phyloP scores from a whole-genome alignment of 2,329 filamentous ascomycete species.

The Dothidotthia symphoricarpi region DNA sequence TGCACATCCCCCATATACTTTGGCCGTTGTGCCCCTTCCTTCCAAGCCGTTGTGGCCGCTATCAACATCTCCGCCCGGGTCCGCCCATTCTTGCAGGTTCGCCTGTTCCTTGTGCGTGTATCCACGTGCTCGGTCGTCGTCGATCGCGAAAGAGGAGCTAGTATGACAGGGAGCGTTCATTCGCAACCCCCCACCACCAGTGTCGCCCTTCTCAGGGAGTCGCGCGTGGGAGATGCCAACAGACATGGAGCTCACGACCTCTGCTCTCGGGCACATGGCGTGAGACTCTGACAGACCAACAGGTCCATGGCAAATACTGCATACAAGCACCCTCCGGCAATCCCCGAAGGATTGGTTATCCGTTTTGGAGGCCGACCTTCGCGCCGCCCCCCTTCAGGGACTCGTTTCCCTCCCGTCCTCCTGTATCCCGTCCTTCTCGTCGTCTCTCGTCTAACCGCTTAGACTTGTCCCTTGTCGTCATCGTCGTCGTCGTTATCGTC shows the following conservation, averaged over 20 bases:
- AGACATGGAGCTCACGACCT: slow-evolving; percentile 19
- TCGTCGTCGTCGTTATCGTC: too few species aligned
- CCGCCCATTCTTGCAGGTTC: slow-evolving; percentile 11
- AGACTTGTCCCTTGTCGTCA: not conserved
- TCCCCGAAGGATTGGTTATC: not conserved
- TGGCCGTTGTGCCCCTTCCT: slow-evolving; percentile 2
- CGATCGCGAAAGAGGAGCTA: slow-evolving; percentile 14
- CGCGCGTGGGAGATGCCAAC: slow-evolving; percentile 31
- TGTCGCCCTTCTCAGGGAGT: slow-evolving; percentile 16
- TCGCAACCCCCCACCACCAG: slow-evolving; percentile 22
- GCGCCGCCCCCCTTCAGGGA: slow-evolving; percentile 7
- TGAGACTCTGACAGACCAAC: slow-evolving; percentile 24
- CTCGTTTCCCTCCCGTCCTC: too few species aligned
- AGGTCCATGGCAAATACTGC: slow-evolving; percentile 27
- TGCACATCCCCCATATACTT: slow-evolving; percentile 10
- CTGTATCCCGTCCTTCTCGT: slow-evolving; percentile 3
- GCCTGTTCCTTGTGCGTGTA: slow-evolving; percentile 7
- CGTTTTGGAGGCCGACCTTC: slow-evolving; percentile 1
- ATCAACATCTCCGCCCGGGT: slow-evolving; percentile 8
- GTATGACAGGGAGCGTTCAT: slow-evolving; percentile 19
- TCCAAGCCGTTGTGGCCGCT: not conserved
- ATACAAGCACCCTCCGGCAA: slow-evolving; percentile 19
- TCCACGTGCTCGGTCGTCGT: slow-evolving; percentile 8
- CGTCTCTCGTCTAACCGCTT: not conserved
- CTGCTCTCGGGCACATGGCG: slow-evolving; percentile 4